Conservation (phyloP, 1,284 basidiomycete species). For the Apiotrichum sp. region DNA sequence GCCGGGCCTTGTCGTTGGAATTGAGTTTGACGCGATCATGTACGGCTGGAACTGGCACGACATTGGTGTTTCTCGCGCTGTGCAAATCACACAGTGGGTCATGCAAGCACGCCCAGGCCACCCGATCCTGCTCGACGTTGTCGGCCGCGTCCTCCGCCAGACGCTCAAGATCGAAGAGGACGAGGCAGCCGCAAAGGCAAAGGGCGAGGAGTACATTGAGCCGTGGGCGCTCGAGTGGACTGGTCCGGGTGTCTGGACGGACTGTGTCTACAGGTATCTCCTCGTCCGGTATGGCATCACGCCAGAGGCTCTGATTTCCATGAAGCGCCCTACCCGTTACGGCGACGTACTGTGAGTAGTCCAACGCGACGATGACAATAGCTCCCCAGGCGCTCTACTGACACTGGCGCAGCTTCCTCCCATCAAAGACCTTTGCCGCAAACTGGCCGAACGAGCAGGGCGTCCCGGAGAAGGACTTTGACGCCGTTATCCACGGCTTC, state of each 20-base stretch:
- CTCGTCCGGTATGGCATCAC: slow-evolving; percentile 35
- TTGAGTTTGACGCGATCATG: slow-evolving; percentile 37
- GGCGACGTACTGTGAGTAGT: slow-evolving; percentile 36
- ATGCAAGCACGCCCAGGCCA: slow-evolving; percentile 41
- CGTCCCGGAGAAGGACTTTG: slow-evolving; percentile 23
- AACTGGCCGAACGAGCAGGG: slow-evolving; percentile 21
- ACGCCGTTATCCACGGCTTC: slow-evolving; percentile 36
- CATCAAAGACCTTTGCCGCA: slow-evolving; percentile 31
- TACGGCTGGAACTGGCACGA: slow-evolving; percentile 35
- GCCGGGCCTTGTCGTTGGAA: slow-evolving; percentile 43
- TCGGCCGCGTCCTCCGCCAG: slow-evolving; percentile 27
- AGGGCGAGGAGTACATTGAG: slow-evolving; percentile 13
- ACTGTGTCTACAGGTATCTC: slow-evolving; percentile 39
- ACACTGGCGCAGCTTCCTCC: slow-evolving; percentile 20
- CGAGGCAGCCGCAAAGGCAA: slow-evolving; percentile 14
- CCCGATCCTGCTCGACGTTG: slow-evolving; percentile 36
- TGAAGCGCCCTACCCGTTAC: slow-evolving; percentile 37
- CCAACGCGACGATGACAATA: too few relatives aligned
- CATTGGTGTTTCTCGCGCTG: slow-evolving; percentile 27
- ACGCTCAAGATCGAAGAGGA: slow-evolving; percentile 22
- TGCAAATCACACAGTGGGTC: slow-evolving; percentile 49
- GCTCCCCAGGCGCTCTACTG: not conserved
- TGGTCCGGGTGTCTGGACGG: slow-evolving; percentile 40
- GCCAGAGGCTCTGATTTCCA: slow-evolving; percentile 39
- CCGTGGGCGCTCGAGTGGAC: slow-evolving; percentile 32